These are phyloP conservation scores for Sequoia sempervirens DNA, from an alignment of 75 land plant genomes.

Conservation along the genomic window DNA sequence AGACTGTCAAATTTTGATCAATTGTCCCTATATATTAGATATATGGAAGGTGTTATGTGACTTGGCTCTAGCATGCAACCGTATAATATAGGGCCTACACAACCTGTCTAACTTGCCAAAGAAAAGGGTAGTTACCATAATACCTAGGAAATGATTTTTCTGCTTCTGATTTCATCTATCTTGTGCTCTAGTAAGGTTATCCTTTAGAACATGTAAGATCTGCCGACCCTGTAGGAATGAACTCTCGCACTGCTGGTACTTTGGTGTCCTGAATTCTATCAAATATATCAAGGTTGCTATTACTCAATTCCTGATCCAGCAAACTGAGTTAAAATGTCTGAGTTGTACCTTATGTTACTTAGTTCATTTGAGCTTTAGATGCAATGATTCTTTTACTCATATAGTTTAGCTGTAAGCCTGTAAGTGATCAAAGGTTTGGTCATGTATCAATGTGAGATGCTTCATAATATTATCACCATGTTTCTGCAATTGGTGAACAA, in stretches of 20 bases:
- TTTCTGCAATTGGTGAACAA: not conserved
- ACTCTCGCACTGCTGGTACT: not conserved
- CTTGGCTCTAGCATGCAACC: not conserved
- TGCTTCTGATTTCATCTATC: not conserved
- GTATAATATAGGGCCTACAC: no score
- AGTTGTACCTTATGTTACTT: not conserved
- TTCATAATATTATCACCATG: not conserved
- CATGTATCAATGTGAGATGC: not conserved
- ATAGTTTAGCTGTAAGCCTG: no score
- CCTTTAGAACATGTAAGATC: not conserved
- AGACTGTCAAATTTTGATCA: not conserved
- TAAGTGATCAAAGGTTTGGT: no score
- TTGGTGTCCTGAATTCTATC: not conserved
- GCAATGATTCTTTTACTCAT: not conserved
- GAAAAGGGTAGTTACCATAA: not conserved
- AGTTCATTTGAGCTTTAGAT: not conserved
- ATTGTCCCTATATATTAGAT: not conserved
- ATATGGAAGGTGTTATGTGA: not conserved
- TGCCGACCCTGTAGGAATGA: not conserved
- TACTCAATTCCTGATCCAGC: not conserved
- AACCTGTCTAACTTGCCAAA: not conserved
- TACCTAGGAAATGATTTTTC: not conserved
- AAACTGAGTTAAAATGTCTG: not conserved
- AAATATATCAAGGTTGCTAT: no score
- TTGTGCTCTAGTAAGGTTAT: not conserved